These are phyloP conservation scores for Kodamaea anthophila DNA, from an alignment of 1,139 yeast species.

Conservation along the genomic window DNA sequence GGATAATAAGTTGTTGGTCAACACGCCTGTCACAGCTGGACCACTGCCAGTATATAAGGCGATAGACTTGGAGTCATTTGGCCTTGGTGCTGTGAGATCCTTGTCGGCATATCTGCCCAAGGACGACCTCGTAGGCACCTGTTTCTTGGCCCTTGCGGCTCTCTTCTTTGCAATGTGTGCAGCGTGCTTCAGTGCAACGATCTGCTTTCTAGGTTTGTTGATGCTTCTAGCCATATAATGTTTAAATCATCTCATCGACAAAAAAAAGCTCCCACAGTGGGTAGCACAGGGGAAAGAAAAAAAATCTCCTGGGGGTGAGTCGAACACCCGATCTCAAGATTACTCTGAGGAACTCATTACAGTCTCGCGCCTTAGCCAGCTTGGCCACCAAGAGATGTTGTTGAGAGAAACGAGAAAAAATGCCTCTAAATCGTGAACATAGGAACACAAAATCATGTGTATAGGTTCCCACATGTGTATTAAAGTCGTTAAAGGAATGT, in stretches of 20 bases:
- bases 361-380: slow-evolving; percentile 82
- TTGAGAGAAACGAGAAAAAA: slow-evolving; percentile 2
- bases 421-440: no score
- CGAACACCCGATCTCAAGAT: slow-evolving; percentile 85
- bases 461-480: no score
- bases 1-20: slow-evolving; percentile 60
- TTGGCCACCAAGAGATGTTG: slow-evolving; percentile 61
- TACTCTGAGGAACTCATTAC: slow-evolving; percentile 48
- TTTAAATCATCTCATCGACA: slow-evolving; percentile 8
- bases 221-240: slow-evolving; percentile 66
- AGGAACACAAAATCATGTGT: no score
- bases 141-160: slow-evolving; percentile 43
- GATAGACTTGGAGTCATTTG: slow-evolving; percentile 53
- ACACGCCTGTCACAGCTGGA: slow-evolving; percentile 28
- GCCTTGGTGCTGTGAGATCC: slow-evolving; percentile 30
- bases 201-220: slow-evolving; percentile 69
- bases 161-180: slow-evolving; percentile 52
- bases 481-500: no score
- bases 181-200: slow-evolving; percentile 50
- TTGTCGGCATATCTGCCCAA: slow-evolving; percentile 35
- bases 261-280: slow-evolving; percentile 1
- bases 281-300: slow-evolving; percentile 14
- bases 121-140: slow-evolving; percentile 35
- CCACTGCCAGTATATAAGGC: slow-evolving; percentile 52
- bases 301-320: slow-evolving; percentile 73